A percentile compares a stretch with the other conserved stretches of the same genome.
These are phyloP conservation scores for Vitis hybrid DNA, from an alignment of 177 flowering plant species.

Conservation along the genomic window DNA sequence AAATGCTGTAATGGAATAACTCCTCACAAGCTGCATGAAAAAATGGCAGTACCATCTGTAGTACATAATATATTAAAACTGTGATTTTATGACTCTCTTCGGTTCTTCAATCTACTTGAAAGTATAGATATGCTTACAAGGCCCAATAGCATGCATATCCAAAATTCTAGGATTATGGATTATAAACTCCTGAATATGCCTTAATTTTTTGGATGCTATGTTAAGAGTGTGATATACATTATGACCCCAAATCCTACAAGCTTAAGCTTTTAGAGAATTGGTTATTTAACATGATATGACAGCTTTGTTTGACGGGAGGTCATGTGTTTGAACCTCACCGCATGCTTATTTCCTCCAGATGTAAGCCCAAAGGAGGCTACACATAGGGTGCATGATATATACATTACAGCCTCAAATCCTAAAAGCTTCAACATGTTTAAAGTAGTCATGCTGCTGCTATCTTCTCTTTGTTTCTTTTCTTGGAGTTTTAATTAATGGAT, in stretches of 20 bases:
- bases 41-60: neutral
- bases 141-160: neutral
- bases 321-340: no score
- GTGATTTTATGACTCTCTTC: neutral
- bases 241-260: no score
- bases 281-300: no score
- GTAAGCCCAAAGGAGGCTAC: no score
- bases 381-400: no score
- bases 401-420: no score
- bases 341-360: no score
- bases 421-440: neutral
- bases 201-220: neutral
- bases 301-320: no score
- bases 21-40: no score
- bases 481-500: neutral
- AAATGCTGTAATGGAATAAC: no score
- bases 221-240: no score
- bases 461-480: slow-evolving; percentile 8
- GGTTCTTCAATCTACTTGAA: neutral
- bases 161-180: neutral
- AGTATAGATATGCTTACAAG: neutral
- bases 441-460: neutral
- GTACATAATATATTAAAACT: neutral
- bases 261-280: no score
- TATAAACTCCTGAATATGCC: neutral